phyloP scores from a whole-genome alignment of 2,329 filamentous ascomycete genomes.

The Colletotrichum sidae region DNA sequence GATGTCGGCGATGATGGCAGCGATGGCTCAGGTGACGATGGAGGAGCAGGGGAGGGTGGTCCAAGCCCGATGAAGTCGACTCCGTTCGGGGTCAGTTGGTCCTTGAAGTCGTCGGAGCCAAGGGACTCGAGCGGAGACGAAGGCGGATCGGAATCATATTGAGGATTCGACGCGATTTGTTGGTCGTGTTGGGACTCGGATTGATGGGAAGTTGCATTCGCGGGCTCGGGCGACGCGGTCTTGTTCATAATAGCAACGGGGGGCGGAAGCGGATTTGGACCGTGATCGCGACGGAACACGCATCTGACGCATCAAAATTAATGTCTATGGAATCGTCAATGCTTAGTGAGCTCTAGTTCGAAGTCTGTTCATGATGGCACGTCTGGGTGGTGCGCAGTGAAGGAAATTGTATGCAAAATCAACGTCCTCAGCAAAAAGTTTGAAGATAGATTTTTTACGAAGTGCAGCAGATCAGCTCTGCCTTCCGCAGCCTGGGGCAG shows the following conservation, averaged over 20 bases:
- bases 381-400: slow-evolving; percentile 58
- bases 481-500: slow-evolving; percentile 34
- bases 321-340: slow-evolving; percentile 64
- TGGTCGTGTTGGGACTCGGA: slow-evolving; percentile 41
- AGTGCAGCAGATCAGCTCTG: slow-evolving; percentile 23
- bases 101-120: slow-evolving; percentile 37
- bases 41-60: slow-evolving; percentile 16
- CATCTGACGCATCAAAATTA: slow-evolving; percentile 69
- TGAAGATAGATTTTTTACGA: slow-evolving; percentile 40
- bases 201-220: slow-evolving; percentile 49
- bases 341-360: slow-evolving; percentile 57
- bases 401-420: slow-evolving; percentile 56
- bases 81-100: slow-evolving; percentile 37
- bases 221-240: slow-evolving; percentile 66
- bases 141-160: slow-evolving; percentile 30
- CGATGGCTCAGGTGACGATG: slow-evolving; percentile 18
- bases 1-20: slow-evolving; percentile 20
- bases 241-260: slow-evolving; percentile 66
- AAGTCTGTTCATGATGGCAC: slow-evolving; percentile 68
- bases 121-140: slow-evolving; percentile 34
- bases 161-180: slow-evolving; percentile 33
- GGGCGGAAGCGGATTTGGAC: slow-evolving; percentile 51
- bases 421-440: slow-evolving; percentile 65
- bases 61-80: slow-evolving; percentile 32
- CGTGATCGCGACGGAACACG: slow-evolving; percentile 66